phyloP scores from a whole-genome alignment of 331 rosid genomes.

The Acacia concinna region DNA sequence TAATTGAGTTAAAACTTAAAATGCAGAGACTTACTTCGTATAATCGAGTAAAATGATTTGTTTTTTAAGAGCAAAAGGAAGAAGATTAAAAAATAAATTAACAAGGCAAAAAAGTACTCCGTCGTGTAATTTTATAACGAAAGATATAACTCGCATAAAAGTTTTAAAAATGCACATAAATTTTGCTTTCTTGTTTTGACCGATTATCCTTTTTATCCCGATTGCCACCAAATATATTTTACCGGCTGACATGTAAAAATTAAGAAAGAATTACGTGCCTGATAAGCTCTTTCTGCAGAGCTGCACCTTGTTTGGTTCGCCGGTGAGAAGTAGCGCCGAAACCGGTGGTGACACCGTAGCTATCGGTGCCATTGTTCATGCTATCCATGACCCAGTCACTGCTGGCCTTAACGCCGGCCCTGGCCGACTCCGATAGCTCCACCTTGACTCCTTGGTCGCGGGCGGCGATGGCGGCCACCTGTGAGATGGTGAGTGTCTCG shows the following conservation, averaged over 20 bases:
- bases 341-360: constrained; percentile 88
- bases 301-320: constrained; percentile 78
- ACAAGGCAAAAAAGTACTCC: background rate
- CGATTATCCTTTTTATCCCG: background rate
- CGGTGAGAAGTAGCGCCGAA: constrained; percentile 87
- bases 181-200: no score
- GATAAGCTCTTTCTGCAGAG: constrained; percentile 76
- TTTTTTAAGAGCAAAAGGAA: no score
- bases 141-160: background rate
- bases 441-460: constrained; percentile 49
- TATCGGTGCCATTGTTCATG: constrained; percentile 71
- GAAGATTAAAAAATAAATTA: no score
- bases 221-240: background rate
- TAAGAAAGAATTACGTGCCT: constrained; percentile 38
- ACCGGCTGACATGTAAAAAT: background rate
- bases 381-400: constrained; percentile 90
- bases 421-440: constrained; percentile 66
- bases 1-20: no score
- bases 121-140: background rate
- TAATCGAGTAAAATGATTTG: background rate
- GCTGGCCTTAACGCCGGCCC: constrained; percentile 83
- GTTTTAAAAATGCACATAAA: background rate
- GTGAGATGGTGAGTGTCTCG: constrained; percentile 62
- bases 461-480: constrained; percentile 74
- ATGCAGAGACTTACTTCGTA: no score